phyloP scores from a whole-genome alignment of 2,329 filamentous ascomycete species.

The Plectosphaerella cucumerina region DNA sequence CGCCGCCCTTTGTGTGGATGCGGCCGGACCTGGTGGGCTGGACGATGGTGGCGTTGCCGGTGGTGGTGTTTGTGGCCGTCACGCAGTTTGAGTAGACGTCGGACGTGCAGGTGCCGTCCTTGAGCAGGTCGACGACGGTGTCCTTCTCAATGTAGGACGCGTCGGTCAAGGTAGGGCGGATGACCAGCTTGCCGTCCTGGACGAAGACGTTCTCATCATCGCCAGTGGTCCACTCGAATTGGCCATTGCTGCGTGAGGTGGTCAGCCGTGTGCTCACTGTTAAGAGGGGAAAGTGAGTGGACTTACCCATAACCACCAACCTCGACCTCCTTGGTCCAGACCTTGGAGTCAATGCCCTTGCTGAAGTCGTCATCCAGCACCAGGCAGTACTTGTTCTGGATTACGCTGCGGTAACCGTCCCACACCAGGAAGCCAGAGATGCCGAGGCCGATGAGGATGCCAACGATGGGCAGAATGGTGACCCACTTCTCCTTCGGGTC shows the following conservation, averaged over 20 bases:
- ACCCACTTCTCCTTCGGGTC: constrained; percentile 84
- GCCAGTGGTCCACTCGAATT: constrained; percentile 74
- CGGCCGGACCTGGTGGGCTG: constrained; percentile 75
- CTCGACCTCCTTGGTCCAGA: constrained; percentile 74
- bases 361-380: constrained; percentile 65
- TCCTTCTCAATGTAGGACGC: constrained; percentile 60
- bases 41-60: constrained; percentile 67
- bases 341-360: constrained; percentile 44
- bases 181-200: constrained; percentile 63
- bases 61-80: constrained; percentile 66
- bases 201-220: constrained; percentile 72
- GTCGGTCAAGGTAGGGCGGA: constrained; percentile 77
- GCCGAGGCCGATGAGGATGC: constrained; percentile 63
- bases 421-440: constrained; percentile 70
- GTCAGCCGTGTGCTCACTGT: not conserved
- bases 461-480: constrained; percentile 72
- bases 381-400: constrained; percentile 69
- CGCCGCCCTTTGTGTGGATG: constrained; percentile 68
- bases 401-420: constrained; percentile 68
- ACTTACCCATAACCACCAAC: constrained; percentile 72
- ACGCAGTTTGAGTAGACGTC: constrained; percentile 54
- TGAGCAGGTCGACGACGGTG: constrained; percentile 63
- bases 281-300: not conserved
- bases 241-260: constrained; percentile 57
- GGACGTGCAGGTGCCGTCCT: constrained; percentile 65